Conservation (phyloP, 345 rosid genomes). For the Brassica nigra region DNA sequence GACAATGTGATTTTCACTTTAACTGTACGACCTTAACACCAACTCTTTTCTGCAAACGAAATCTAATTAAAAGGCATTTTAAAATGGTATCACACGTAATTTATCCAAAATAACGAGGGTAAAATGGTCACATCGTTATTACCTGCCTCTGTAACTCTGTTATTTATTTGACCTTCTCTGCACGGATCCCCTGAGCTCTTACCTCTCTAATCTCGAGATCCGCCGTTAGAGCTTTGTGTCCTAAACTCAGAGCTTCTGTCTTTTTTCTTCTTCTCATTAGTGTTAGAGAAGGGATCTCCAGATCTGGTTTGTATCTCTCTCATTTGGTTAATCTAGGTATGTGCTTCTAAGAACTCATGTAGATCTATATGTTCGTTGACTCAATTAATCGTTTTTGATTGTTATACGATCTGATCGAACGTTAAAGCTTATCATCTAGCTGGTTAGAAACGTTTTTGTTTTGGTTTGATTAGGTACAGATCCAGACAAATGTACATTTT, state of each 20-base stretch:
- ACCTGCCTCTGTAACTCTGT: slow-evolving; percentile 15
- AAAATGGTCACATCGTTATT: background rate
- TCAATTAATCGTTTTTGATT: background rate
- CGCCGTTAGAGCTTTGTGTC: slow-evolving; percentile 26
- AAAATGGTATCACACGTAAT: slow-evolving; percentile 17
- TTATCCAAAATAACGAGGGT: background rate
- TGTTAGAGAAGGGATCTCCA: slow-evolving; percentile 7
- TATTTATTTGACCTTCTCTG: background rate
- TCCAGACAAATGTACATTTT: slow-evolving; percentile 26
- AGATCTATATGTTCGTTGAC: slow-evolving; percentile 28
- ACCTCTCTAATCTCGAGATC: slow-evolving; percentile 34
- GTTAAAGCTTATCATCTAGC: background rate
- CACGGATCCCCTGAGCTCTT: slow-evolving; percentile 34
- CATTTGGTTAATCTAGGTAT: slow-evolving; percentile 26
- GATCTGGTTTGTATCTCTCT: slow-evolving; percentile 23
- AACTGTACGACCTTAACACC: slow-evolving; percentile 35
- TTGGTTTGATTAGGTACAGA: slow-evolving; percentile 15
- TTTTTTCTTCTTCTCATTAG: background rate
- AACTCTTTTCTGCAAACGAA: slow-evolving; percentile 20
- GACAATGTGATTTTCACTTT: slow-evolving; percentile 17
- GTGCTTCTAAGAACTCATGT: slow-evolving; percentile 11
- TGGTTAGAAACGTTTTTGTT: slow-evolving; percentile 10
- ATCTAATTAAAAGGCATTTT: background rate
- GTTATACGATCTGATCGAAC: slow-evolving; percentile 7
- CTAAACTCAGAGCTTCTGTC: slow-evolving; percentile 23